phyloP scores from a whole-genome alignment of 2,329 filamentous ascomycete genomes.

The Tolypocladium ovalisporum region DNA sequence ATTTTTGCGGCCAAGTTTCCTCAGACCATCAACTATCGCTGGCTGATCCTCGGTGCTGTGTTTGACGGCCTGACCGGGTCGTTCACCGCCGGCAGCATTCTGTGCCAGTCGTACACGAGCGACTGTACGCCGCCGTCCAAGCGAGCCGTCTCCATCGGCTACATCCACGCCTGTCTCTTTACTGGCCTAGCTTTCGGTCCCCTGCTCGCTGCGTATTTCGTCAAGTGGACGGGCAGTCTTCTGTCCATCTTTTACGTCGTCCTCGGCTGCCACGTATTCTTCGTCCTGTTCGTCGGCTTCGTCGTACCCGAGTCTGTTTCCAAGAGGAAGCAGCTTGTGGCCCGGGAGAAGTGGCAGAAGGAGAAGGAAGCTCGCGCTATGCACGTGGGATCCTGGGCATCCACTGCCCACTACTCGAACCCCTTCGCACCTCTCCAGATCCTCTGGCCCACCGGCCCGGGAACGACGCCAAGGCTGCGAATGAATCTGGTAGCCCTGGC shows the following conservation, averaged over 20 bases:
- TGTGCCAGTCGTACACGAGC: conserved; percentile 77
- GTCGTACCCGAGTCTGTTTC: conserved; percentile 79
- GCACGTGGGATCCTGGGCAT: conserved; percentile 16
- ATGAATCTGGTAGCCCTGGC: conserved; percentile 77
- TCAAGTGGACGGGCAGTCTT: conserved; percentile 63
- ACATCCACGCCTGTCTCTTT: conserved; percentile 83
- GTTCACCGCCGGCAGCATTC: conserved; percentile 67
- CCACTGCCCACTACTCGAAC: conserved; percentile 40
- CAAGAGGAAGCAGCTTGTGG: conserved; percentile 56
- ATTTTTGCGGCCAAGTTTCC: conserved; percentile 70
- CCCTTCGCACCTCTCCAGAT: conserved; percentile 68
- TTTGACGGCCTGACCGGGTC: conserved; percentile 81
- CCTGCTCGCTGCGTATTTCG: conserved; percentile 67
- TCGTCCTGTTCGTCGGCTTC: conserved; percentile 61
- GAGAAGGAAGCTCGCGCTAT: conserved; percentile 27
- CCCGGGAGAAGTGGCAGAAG: conserved; percentile 54
- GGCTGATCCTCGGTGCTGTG: conserved; percentile 65
- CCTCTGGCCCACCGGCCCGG: conserved; percentile 60
- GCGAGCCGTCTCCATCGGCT: conserved; percentile 75
- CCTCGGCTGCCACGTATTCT: conserved; percentile 59
- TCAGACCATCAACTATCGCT: conserved; percentile 61
- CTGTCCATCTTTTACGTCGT: conserved; percentile 79
- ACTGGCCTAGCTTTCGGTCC: conserved; percentile 82
- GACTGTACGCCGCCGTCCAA: conserved; percentile 77
- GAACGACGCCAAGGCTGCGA: conserved; percentile 48